Base-by-base conservation (phyloP, 306 rosid genomes). In the Dryas octopetala region DNA sequence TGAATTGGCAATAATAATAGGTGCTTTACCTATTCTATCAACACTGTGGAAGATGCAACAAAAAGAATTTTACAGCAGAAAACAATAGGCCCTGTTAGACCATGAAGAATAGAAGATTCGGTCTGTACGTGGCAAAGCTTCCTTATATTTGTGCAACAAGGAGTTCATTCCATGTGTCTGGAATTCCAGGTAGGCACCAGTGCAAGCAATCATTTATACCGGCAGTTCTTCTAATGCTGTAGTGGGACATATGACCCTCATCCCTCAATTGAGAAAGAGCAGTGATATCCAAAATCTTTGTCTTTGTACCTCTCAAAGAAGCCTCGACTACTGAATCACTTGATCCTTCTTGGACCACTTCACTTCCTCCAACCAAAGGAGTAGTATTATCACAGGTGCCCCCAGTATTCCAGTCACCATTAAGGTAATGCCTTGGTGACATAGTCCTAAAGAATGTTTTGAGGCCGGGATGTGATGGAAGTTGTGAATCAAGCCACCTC, bases 391-490 rank as follows among this genome's bases (percentile, higher is more conserved):
- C 98, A 76, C 97, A 95, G 76, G 85, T 86, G 44, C 97, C 97
- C 43, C 98, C 96, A 0, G 89, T 86, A 87, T 95, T 95, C 97
- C 99, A 95, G 85, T 95, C 99, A 61, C 98, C 97, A 17, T 89
- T 85, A 73, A 79, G 48, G 79, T 88, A 95, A 85, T 95, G 98
- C 73, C 96, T 83, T 0, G 99, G 99, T 0, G 99, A 95, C 44
- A 95, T 80, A 2, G 98, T 95, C 83, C 96, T 78, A 70, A 95
- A 95, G 92, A 95, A 95, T 50, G 71, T 93, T 84, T 83, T 90
- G 54, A 96, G 98, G 45, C 47, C 80, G 9, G 92, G 93, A 55
- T 88, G 92, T 0, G 73, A 83, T 11, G 70, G 86, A 79, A 92
- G 89, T 47, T 95, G 96, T 23, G 83, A 80, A 84, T 95, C 91